phyloP scores from a whole-genome alignment of 345 rosid genomes.

The Eucalyptus albens region DNA sequence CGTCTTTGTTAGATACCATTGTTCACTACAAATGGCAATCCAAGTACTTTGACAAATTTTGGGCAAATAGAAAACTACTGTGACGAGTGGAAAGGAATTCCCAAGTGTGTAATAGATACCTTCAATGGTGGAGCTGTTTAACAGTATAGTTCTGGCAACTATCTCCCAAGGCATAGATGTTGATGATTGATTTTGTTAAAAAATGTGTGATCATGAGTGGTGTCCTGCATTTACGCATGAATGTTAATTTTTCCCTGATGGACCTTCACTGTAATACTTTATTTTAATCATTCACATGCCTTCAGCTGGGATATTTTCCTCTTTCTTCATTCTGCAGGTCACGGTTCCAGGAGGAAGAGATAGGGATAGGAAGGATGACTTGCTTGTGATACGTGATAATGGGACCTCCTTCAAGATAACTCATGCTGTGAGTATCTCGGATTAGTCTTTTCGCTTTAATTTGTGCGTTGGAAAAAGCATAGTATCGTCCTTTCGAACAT shows the following conservation, averaged over 20 bases:
- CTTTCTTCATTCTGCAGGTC: constrained; percentile 31
- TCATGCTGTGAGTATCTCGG: constrained; percentile 28
- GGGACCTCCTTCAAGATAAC: constrained; percentile 76
- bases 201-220: neutral
- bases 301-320: neutral
- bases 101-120: neutral
- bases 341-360: constrained; percentile 76
- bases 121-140: neutral
- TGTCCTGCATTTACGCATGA: neutral
- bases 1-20: neutral
- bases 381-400: constrained; percentile 74
- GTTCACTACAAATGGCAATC: neutral
- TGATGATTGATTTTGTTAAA: neutral
- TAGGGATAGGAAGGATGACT: constrained; percentile 71
- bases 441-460: neutral
- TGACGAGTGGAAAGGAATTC: neutral
- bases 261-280: neutral
- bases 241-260: neutral
- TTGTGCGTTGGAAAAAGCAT: neutral
- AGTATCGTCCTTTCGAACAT: neutral
- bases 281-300: neutral
- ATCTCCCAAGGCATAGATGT: neutral
- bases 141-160: neutral
- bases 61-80: neutral
- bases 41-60: neutral